Conservation (phyloP, 768 basidiomycete species). For the Rhodotorula kratochvilovae region DNA sequence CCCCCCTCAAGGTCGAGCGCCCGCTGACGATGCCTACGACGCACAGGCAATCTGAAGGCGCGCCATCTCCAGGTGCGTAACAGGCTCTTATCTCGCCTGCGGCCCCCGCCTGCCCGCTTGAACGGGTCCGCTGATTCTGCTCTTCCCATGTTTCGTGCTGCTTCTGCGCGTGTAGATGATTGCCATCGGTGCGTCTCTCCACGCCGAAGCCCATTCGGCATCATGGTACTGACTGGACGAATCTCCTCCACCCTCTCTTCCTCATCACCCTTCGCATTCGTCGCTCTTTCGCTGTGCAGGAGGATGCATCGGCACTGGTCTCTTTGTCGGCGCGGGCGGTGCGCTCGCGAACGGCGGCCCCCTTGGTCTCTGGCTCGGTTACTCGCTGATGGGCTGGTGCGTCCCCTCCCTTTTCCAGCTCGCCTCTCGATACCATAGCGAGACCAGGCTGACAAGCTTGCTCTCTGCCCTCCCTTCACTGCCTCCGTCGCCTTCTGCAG, state of each 20-base stretch:
- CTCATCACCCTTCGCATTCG: no score
- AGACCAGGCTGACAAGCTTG: no score
- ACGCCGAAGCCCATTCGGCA: not conserved
- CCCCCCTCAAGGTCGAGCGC: no score
- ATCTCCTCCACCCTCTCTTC: no score
- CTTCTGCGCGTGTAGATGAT: not conserved
- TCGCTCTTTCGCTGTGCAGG: no score
- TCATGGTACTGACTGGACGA: not conserved
- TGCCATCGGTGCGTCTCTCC: not conserved
- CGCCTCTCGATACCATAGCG: not conserved
- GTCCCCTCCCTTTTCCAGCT: not conserved
- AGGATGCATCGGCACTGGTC: slow-evolving; percentile 40
- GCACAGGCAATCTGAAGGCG: slow-evolving; percentile 3
- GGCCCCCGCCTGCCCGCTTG: no score
- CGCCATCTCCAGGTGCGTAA: slow-evolving; percentile 1
- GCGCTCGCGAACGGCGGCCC: slow-evolving; percentile 57
- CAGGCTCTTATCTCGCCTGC: not conserved
- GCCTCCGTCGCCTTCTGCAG: no score
- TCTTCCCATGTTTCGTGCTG: not conserved
- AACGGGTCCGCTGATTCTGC: not conserved
- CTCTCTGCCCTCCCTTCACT: no score
- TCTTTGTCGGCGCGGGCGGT: slow-evolving; percentile 57
- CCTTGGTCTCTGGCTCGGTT: slow-evolving; percentile 54
- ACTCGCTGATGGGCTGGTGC: slow-evolving; percentile 5
- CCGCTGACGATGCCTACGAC: no score